phyloP scores from a whole-genome alignment of 2,329 filamentous ascomycete genomes.

The Epichloe aotearoae region DNA sequence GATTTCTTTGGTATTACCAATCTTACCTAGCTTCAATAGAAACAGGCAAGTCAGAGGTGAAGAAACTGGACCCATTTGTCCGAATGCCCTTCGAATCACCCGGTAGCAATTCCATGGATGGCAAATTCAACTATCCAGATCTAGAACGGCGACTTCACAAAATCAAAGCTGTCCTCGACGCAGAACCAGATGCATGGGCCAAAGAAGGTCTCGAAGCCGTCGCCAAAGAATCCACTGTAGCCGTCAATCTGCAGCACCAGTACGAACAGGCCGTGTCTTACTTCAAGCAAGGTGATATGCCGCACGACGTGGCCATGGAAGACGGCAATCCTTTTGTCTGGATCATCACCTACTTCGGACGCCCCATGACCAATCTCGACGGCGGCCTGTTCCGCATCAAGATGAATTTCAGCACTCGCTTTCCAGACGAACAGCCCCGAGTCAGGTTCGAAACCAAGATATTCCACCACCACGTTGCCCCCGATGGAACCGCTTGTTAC shows the following conservation, averaged over 20 bases:
- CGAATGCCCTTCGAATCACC: slow-evolving; percentile 72
- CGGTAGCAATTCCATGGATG: slow-evolving; percentile 70
- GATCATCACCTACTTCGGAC: slow-evolving; percentile 78
- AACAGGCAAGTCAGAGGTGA: slow-evolving; percentile 48
- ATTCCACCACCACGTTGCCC: slow-evolving; percentile 78
- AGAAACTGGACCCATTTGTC: slow-evolving; percentile 51
- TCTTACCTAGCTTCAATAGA: slow-evolving; percentile 65
- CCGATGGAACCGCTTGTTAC: slow-evolving; percentile 75
- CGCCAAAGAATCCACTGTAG: slow-evolving; percentile 57
- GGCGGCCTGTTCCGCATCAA: slow-evolving; percentile 78
- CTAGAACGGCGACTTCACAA: slow-evolving; percentile 54
- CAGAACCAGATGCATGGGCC: slow-evolving; percentile 62
- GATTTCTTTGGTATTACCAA: slow-evolving; percentile 93
- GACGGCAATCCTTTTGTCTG: slow-evolving; percentile 75
- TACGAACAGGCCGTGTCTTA: slow-evolving; percentile 68
- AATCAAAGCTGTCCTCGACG: slow-evolving; percentile 58
- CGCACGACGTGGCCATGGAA: slow-evolving; percentile 63
- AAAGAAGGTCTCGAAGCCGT: slow-evolving; percentile 50
- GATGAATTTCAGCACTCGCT: slow-evolving; percentile 67
- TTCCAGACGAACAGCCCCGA: slow-evolving; percentile 79
- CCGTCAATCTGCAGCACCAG: slow-evolving; percentile 71
- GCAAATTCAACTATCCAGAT: slow-evolving; percentile 67
- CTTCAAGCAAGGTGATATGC: slow-evolving; percentile 57
- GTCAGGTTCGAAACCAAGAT: slow-evolving; percentile 68
- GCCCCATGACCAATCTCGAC: slow-evolving; percentile 85